A percentile compares a stretch with the other conserved stretches of the same genome.
Conservation (phyloP, 78 protist species). For the Cavenderia fasciculata region DNA sequence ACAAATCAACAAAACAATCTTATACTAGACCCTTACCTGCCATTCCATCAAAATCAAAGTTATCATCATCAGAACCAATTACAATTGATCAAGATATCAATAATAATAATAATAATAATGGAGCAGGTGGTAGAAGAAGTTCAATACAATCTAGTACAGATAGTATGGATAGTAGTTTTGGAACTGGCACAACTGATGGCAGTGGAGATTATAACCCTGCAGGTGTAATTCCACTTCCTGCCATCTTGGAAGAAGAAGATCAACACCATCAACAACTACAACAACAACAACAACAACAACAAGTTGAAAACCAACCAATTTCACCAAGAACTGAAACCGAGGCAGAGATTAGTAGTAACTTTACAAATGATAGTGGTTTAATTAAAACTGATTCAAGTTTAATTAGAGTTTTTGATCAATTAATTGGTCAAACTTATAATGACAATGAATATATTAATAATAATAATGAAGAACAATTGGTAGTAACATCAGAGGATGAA, state of each 20-base stretch:
- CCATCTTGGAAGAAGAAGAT: neutral
- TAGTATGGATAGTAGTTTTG: conserved; percentile 6
- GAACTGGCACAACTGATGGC: neutral
- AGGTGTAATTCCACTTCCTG: neutral
- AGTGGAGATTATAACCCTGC: neutral
- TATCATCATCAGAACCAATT: neutral
- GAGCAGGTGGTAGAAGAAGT: neutral
- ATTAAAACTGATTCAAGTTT: too few relatives aligned
- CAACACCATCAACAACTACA: neutral
- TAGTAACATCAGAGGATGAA: neutral
- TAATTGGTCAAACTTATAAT: too few relatives aligned
- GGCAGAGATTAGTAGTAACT: too few relatives aligned
- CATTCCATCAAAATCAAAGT: too few relatives aligned
- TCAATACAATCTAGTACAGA: neutral
- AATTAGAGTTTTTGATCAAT: too few relatives aligned
- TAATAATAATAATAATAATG: neutral
- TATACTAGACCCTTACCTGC: too few relatives aligned
- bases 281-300: neutral
- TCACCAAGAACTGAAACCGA: too few relatives aligned
- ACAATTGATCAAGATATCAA: neutral
- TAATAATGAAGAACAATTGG: neutral
- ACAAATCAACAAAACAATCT: neutral
- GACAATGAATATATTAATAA: too few relatives aligned
- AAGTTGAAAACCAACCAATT: too few relatives aligned
- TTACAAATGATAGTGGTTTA: too few relatives aligned